Base-by-base conservation (phyloP, 805 yeast genomes). In the Yarrowia sp. region DNA sequence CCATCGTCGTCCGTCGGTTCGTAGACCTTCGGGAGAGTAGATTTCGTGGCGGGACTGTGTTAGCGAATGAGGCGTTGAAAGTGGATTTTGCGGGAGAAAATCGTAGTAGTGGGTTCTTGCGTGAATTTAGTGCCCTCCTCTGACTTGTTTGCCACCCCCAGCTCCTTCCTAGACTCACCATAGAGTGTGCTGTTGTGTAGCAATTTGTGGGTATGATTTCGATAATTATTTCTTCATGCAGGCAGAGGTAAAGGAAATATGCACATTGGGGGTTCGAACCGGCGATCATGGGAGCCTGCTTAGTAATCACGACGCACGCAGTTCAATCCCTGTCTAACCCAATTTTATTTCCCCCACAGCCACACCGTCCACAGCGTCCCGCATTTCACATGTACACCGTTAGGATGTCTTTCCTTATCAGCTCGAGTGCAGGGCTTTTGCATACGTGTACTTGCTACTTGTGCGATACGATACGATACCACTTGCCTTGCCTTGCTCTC, bases 21-120 rank as follows among this genome's bases (percentile, higher is more conserved):
- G 83, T 56, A 95, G 83, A 5, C 99, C 99, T 78, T 95, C 98
- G 8, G 97, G 97, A 0, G 98, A 93, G 75, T 91, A 94, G 53
- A 95, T 78, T 80, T 95, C 99, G 67, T 68, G 71, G 44, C 72
- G 67, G 9, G 74, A 72, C 74, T 64, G 66, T 13, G 66, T 61
- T 61, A 61, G 66, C 15, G 19, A 8, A 15, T 15, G 8, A 39
- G 43, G 19, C 6, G 30, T 24, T 24, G 30, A 24, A 24, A 7
- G n/a, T n/a, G 30, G 30, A 7, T 24, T 24, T 24, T 24, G 30
- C 7, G 30, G 6, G 6, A 43, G 46, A 24, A 20, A 39, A 39
- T 39, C 13, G 30, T 24, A 24, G 30, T 7, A 7, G 6, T 24
- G 30, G 6, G 6, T 5, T 24, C 30, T 24, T 24, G 30, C 3